phyloP scores from a whole-genome alignment of 108 stramenopile genomes.

The Conticribra weissflogii region DNA sequence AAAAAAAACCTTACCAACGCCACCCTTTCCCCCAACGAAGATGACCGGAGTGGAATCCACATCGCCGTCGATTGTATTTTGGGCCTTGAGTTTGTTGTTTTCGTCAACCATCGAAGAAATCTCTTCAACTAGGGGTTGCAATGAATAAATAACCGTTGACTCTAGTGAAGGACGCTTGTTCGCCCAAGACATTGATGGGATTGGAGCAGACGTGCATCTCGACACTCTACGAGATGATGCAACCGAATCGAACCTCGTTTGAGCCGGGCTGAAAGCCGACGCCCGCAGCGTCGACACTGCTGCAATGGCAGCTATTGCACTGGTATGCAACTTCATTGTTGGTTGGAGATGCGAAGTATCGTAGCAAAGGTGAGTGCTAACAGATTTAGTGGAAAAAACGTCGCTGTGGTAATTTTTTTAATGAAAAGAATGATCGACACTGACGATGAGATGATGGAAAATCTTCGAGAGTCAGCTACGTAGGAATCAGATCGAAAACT shows the following conservation, averaged over 20 bases:
- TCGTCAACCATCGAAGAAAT: constrained; percentile 12
- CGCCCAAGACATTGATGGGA: too few relatives aligned
- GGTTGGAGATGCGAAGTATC: too few relatives aligned
- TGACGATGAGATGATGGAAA: too few relatives aligned
- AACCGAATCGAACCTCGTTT: not conserved
- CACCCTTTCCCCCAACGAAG: constrained; percentile 46
- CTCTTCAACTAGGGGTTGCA: constrained; percentile 18
- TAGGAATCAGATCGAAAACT: too few relatives aligned
- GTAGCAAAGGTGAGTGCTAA: too few relatives aligned
- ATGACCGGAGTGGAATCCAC: constrained; percentile 25
- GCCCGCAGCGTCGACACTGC: not conserved
- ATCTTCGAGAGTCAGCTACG: too few relatives aligned
- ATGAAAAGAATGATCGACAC: too few relatives aligned
- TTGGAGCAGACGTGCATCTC: not conserved
- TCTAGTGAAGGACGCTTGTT: too few relatives aligned
- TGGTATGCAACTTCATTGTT: not conserved
- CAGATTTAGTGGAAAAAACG: too few relatives aligned
- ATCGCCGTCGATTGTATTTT: not conserved
- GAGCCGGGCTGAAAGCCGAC: not conserved
- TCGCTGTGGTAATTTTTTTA: too few relatives aligned
- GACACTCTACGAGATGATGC: not conserved
- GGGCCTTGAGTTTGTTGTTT: not conserved
- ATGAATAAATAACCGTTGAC: constrained; percentile 7
- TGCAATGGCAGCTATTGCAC: not conserved
- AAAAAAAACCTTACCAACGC: too few relatives aligned